Percentiles rank a stretch among this genome's conserved stretches.
phyloP scores from a whole-genome alignment of 805 yeast genomes.

The Candida morakotiae region DNA sequence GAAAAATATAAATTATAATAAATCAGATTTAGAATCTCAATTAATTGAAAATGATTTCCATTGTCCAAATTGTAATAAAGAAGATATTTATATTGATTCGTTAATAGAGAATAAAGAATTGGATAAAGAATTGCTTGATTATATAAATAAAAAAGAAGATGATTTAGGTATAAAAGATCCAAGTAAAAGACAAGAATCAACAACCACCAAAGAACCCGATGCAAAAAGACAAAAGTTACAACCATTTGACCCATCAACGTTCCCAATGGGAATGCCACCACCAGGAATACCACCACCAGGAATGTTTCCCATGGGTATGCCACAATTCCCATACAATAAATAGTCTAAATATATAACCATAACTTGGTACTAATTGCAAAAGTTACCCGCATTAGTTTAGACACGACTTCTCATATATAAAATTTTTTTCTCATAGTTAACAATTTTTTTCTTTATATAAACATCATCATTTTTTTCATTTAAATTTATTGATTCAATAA shows the following conservation, averaged over 20 bases:
- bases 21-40: slow-evolving; percentile 35
- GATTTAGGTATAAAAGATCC: slow-evolving; percentile 37
- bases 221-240: slow-evolving; percentile 6
- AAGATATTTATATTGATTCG: slow-evolving; percentile 73
- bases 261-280: slow-evolving; percentile 18
- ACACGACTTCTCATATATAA: slow-evolving; percentile 2
- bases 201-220: slow-evolving; percentile 15
- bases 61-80: slow-evolving; percentile 81
- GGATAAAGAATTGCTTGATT: slow-evolving; percentile 50
- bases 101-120: slow-evolving; percentile 59
- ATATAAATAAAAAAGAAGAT: slow-evolving; percentile 31
- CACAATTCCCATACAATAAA: slow-evolving; percentile 3
- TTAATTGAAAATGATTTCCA: slow-evolving; percentile 80
- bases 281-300: slow-evolving; percentile 20
- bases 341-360: no score
- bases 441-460: background rate
- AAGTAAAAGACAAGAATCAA: slow-evolving; percentile 16
- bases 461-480: background rate
- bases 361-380: no score
- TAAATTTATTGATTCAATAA: background rate
- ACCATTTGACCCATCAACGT: slow-evolving; percentile 12
- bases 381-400: slow-evolving; percentile 4
- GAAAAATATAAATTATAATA: slow-evolving; percentile 36
- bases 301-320: slow-evolving; percentile 7
- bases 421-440: background rate